Percentiles rank a stretch among this genome's conserved stretches.
These are phyloP conservation scores for Hyaloperonospora arabidopsidis DNA, from an alignment of 352 stramenopile genomes.

Conservation along the genomic window DNA sequence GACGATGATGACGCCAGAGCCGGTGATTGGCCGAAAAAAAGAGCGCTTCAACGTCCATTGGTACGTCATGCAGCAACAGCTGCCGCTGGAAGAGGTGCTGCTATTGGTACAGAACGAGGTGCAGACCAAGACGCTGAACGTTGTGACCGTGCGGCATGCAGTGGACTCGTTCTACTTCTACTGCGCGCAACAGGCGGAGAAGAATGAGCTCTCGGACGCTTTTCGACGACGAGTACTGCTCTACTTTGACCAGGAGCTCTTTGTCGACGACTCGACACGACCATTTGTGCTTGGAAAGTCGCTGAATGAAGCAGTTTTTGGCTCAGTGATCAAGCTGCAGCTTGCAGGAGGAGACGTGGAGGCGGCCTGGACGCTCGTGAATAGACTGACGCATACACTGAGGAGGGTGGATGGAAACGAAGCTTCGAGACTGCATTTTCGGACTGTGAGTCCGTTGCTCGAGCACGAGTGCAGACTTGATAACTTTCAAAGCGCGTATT, in stretches of 20 bases:
- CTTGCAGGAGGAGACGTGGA: conserved; percentile 31
- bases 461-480: conserved; percentile 41
- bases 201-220: conserved; percentile 16
- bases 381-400: conserved; percentile 28
- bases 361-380: conserved; percentile 41
- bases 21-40: not conserved
- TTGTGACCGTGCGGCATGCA: conserved; percentile 30
- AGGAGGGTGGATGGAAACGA: not conserved
- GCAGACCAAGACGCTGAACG: conserved; percentile 23
- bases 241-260: conserved; percentile 47
- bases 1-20: not conserved
- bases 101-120: conserved; percentile 40
- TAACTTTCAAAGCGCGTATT: conserved; percentile 37
- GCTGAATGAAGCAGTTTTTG: conserved; percentile 59
- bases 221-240: conserved; percentile 36
- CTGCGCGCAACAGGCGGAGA: conserved; percentile 43
- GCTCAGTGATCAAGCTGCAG: conserved; percentile 52
- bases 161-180: conserved; percentile 75
- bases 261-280: conserved; percentile 18
- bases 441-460: conserved; percentile 53
- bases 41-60: conserved; percentile 38
- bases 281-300: conserved; percentile 39
- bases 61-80: conserved; percentile 39
- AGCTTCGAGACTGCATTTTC: conserved; percentile 50
- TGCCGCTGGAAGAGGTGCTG: conserved; percentile 46